These are phyloP conservation scores for Trichoderma asperelloides DNA, from an alignment of 495 filamentous ascomycete species.

Conservation along the genomic window DNA sequence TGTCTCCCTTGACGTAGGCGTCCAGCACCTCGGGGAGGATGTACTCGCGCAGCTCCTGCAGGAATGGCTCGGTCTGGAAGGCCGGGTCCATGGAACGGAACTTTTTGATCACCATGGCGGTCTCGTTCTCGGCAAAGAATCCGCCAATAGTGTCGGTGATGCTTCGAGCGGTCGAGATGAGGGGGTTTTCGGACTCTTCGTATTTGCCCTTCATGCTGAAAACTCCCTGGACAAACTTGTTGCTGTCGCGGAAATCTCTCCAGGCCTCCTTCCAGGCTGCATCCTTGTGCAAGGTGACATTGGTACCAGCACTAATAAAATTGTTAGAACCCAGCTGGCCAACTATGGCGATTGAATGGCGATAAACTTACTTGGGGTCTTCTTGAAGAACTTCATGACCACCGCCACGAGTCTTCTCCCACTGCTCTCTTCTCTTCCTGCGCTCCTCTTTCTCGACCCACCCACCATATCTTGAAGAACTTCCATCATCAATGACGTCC, in stretches of 20 bases:
- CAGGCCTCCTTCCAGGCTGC: conserved; percentile 93
- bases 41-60: conserved; percentile 92
- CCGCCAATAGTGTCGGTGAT: conserved; percentile 88
- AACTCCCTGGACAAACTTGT: conserved; percentile 77
- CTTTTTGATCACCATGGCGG: conserved; percentile 91
- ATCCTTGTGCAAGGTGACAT: conserved; percentile 93
- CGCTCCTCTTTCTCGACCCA: conserved; percentile 95
- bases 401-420: conserved; percentile 46
- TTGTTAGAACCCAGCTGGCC: neutral
- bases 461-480: conserved; percentile 89
- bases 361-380: conserved; percentile 70
- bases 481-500: conserved; percentile 93
- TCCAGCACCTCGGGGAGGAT: conserved; percentile 96
- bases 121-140: conserved; percentile 98
- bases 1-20: conserved; percentile 94
- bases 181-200: conserved; percentile 92
- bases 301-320: conserved; percentile 69
- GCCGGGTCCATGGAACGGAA: conserved; percentile 93
- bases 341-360: neutral
- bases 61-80: conserved; percentile 90
- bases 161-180: conserved; percentile 85
- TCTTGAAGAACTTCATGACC: conserved; percentile 59
- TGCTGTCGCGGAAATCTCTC: conserved; percentile 83
- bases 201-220: conserved; percentile 77
- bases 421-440: conserved; percentile 60